These are phyloP conservation scores for Leccinum aurantiacum DNA, from an alignment of 768 basidiomycete genomes.

Conservation along the genomic window DNA sequence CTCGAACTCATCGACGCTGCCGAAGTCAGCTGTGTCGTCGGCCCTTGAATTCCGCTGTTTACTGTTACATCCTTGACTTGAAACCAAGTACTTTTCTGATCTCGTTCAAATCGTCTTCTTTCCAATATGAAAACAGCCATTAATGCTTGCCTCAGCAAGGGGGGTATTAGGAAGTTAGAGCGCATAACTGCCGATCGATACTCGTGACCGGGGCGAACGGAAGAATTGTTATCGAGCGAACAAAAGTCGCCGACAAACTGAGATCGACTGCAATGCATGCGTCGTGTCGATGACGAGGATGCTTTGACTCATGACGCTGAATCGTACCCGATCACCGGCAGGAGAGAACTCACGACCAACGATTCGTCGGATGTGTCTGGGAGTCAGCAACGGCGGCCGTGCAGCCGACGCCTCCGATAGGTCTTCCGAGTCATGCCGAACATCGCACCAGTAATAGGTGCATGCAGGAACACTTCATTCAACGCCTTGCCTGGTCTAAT, in stretches of 20 bases:
- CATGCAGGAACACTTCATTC: too few relatives aligned
- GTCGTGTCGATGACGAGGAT: background rate
- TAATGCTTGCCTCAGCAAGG: background rate
- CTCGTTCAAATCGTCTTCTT: background rate
- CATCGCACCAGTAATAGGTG: background rate
- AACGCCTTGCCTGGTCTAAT: too few relatives aligned
- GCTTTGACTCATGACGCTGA: background rate
- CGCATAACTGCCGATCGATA: background rate
- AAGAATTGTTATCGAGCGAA: background rate
- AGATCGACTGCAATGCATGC: background rate
- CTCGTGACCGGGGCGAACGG: background rate
- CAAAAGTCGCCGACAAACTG: background rate
- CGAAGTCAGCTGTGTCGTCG: background rate
- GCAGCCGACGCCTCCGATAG: background rate
- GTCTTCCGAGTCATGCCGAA: background rate
- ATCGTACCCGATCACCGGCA: background rate
- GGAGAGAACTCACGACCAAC: background rate
- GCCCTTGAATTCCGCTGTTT: background rate
- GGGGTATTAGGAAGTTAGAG: background rate
- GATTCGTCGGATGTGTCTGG: background rate
- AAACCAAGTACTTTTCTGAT: background rate
- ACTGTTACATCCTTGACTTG: too few relatives aligned
- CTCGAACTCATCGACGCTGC: constrained; percentile 1
- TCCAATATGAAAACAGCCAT: background rate
- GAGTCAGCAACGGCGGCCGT: background rate